Percentiles rank a stretch among this genome's conserved stretches.
phyloP scores from a whole-genome alignment of 2,329 filamentous ascomycete genomes.

The Penicillium fuscoglaucum region DNA sequence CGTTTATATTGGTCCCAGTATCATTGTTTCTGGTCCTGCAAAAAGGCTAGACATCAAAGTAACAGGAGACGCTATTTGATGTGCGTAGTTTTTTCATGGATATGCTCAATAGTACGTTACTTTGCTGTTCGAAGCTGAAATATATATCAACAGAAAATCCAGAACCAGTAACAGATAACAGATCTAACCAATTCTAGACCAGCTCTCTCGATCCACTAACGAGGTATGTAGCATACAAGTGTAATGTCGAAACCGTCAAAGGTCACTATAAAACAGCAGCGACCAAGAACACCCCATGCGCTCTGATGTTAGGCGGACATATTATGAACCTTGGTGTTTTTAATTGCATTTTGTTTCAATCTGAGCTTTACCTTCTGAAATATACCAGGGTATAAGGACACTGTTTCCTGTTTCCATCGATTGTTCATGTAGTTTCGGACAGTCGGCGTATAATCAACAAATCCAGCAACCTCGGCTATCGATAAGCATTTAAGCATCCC shows the following conservation, averaged over 20 bases:
- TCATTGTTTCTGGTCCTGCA: too few relatives aligned
- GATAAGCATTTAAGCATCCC: conserved; percentile 4
- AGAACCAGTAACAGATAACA: background rate
- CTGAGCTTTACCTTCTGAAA: background rate
- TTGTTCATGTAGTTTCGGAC: background rate
- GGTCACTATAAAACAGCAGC: background rate
- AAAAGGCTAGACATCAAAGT: too few relatives aligned
- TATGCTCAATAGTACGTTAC: too few relatives aligned
- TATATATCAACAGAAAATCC: background rate
- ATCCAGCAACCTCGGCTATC: conserved; percentile 1
- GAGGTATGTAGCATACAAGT: background rate
- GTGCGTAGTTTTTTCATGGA: too few relatives aligned
- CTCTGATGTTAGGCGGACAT: too few relatives aligned
- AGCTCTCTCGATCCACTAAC: background rate
- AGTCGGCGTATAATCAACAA: background rate
- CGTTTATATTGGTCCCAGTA: too few relatives aligned
- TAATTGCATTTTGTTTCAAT: background rate
- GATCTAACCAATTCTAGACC: too few relatives aligned
- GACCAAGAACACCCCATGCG: background rate
- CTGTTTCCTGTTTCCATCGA: background rate
- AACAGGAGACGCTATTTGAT: too few relatives aligned
- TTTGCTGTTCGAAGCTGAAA: background rate
- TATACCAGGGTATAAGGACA: background rate
- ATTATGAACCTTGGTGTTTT: background rate
- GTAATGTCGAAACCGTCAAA: background rate